A percentile compares a stretch with the other conserved stretches of the same genome.
Conservation (phyloP, 2,329 filamentous ascomycete genomes). For the Cordyceps tenuipes region DNA sequence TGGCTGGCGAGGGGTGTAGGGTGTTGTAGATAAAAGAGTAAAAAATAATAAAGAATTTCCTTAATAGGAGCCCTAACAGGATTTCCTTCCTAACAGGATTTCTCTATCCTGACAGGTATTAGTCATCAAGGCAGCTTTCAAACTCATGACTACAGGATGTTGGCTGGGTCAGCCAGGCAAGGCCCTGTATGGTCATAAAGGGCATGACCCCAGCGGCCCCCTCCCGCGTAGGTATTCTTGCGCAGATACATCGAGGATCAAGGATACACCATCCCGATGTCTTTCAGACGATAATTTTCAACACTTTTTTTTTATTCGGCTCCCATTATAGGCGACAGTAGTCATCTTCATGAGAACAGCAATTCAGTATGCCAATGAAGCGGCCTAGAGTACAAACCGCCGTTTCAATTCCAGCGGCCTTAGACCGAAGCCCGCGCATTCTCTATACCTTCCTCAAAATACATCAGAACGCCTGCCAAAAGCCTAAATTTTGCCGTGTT, state of each 20-base stretch:
- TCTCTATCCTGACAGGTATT: no score
- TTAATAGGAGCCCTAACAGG: no score
- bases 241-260: neutral
- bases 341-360: conserved; percentile 23
- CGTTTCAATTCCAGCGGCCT: conserved; percentile 23
- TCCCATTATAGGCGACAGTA: conserved; percentile 29
- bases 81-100: no score
- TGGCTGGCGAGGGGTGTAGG: no score
- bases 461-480: conserved; percentile 20
- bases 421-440: conserved; percentile 24
- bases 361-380: conserved; percentile 37
- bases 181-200: no score
- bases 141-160: no score
- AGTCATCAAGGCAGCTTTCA: no score
- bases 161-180: no score
- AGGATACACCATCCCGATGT: conserved; percentile 4
- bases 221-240: no score
- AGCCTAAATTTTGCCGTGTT: conserved; percentile 5
- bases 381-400: conserved; percentile 38
- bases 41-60: no score
- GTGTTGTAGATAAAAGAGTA: no score
- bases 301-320: conserved; percentile 30
- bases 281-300: conserved; percentile 14
- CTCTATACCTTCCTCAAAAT: conserved; percentile 32
- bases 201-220: no score